phyloP scores from a whole-genome alignment of 495 filamentous ascomycete species.

The Baudoinia panamericana region DNA sequence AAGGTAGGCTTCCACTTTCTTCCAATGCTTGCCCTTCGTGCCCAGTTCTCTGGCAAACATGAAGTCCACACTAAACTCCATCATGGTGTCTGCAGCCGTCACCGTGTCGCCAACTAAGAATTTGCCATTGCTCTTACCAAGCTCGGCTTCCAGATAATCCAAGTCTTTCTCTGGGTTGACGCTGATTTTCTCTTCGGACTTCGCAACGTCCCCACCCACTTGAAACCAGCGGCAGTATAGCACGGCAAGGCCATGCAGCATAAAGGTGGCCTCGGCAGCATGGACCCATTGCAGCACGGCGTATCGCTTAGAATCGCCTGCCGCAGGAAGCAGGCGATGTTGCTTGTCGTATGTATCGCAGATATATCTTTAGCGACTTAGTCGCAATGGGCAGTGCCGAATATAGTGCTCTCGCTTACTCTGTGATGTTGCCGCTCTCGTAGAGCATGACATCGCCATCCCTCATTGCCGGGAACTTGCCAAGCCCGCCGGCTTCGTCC shows the following conservation, averaged over 20 bases:
- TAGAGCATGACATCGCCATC: constrained; percentile 26
- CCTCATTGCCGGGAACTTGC: constrained; percentile 29
- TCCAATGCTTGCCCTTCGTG: constrained; percentile 16
- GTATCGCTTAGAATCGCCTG: constrained; percentile 18
- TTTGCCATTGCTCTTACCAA: constrained; percentile 21
- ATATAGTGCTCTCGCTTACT: constrained; percentile 6
- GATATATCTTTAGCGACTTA: constrained; percentile 21
- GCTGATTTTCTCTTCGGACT: constrained; percentile 21
- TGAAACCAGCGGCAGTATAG: constrained; percentile 26
- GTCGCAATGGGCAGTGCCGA: neutral
- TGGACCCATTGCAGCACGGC: constrained; percentile 28
- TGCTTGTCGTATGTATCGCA: constrained; percentile 30
- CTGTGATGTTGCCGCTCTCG: constrained; percentile 33
- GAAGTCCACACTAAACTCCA: constrained; percentile 28
- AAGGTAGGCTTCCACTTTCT: constrained; percentile 17
- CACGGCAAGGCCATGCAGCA: constrained; percentile 28
- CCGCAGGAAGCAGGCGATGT: constrained; percentile 23
- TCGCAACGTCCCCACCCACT: constrained; percentile 20
- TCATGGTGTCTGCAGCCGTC: constrained; percentile 30
- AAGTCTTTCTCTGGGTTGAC: constrained; percentile 29
- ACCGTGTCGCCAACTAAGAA: constrained; percentile 28
- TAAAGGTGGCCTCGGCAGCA: constrained; percentile 31
- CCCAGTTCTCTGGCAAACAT: constrained; percentile 27
- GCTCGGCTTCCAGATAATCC: constrained; percentile 27
- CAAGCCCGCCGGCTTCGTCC: constrained; percentile 25